phyloP scores from a whole-genome alignment of 345 rosid species.

The Sisymbrium irio region DNA sequence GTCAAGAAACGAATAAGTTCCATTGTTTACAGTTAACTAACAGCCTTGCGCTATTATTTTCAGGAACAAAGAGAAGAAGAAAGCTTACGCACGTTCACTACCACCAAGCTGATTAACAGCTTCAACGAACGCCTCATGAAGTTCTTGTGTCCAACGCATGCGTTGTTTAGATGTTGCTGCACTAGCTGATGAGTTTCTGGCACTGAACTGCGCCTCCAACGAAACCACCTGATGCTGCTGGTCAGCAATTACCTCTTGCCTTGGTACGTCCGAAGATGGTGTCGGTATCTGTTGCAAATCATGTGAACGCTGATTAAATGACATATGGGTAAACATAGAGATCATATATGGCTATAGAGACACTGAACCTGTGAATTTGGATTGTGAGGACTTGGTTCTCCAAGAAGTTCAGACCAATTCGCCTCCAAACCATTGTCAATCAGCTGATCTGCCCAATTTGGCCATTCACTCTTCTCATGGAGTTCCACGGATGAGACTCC shows the following conservation, averaged over 20 bases:
- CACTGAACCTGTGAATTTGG: conserved; percentile 51
- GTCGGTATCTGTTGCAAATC: conserved; percentile 32
- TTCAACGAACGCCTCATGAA: conserved; percentile 91
- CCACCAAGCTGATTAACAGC: conserved; percentile 94
- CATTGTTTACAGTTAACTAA: background rate
- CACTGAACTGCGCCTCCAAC: conserved; percentile 37
- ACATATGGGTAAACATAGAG: background rate
- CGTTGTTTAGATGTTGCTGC: conserved; percentile 54
- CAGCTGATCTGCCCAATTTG: conserved; percentile 66
- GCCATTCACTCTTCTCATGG: conserved; percentile 51
- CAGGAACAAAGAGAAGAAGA: conserved; percentile 4
- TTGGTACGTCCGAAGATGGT: conserved; percentile 35
- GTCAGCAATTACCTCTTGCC: conserved; percentile 42
- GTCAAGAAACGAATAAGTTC: background rate
- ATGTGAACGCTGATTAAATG: background rate
- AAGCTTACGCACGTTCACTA: conserved; percentile 65
- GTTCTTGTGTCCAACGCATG: conserved; percentile 97
- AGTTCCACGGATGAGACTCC: conserved; percentile 41
- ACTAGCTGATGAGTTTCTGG: conserved; percentile 34
- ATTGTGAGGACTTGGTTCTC: conserved; percentile 40
- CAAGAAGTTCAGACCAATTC: conserved; percentile 72
- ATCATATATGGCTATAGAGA: conserved; percentile 14
- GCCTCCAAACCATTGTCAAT: conserved; percentile 59
- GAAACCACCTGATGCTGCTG: conserved; percentile 40
- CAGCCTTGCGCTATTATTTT: background rate